Evolutionary conservation across 208 protist genomes (phyloP).

Genomic region (Zelonia costaricensis): DNA sequence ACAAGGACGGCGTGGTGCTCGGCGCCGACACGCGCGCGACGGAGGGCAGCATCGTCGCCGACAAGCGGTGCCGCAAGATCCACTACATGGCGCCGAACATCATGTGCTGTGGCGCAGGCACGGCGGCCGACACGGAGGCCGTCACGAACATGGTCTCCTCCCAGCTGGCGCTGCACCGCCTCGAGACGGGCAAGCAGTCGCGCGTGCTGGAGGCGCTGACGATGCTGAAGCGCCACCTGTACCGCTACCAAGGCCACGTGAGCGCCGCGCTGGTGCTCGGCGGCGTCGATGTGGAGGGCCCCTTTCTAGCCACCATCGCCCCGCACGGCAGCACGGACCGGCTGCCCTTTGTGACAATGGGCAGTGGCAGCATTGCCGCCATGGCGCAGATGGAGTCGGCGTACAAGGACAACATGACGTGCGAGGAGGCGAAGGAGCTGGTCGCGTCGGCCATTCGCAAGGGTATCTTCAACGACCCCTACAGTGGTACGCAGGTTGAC

Average conservation of each 20-base stretch:
- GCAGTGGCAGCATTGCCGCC: slow-evolving; percentile 99
- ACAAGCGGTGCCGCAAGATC: slow-evolving; percentile 99
- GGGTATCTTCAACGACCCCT: slow-evolving; percentile 99
- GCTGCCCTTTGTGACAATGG: slow-evolving; percentile 99
- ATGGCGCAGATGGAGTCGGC: slow-evolving; percentile 98
- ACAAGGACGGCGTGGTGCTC: slow-evolving; percentile 99
- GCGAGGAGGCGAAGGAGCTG: slow-evolving; percentile 97
- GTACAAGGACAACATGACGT: slow-evolving; percentile 94
- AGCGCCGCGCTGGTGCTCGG: slow-evolving; percentile 99
- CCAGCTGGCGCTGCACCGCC: slow-evolving; percentile 95
- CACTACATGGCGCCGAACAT: slow-evolving; percentile 99
- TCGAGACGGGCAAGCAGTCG: slow-evolving; percentile 94
- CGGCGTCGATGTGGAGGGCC: slow-evolving; percentile 98
- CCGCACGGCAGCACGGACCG: slow-evolving; percentile 98
- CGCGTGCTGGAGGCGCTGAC: slow-evolving; percentile 97
- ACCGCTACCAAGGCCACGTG: slow-evolving; percentile 98
- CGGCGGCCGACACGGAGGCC: slow-evolving; percentile 98
- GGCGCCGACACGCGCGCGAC: slow-evolving; percentile 99
- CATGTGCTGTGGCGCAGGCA: slow-evolving; percentile 99
- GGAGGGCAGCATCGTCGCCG: slow-evolving; percentile 98
- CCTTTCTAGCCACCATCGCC: slow-evolving; percentile 97
- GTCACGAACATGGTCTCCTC: slow-evolving; percentile 94
- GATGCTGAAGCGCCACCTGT: slow-evolving; percentile 98
- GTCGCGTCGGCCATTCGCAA: slow-evolving; percentile 97
- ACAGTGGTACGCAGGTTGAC: slow-evolving; percentile 99